Conservation (phyloP, 2,329 filamentous ascomycete species). For the Microdochium bolleyi region DNA sequence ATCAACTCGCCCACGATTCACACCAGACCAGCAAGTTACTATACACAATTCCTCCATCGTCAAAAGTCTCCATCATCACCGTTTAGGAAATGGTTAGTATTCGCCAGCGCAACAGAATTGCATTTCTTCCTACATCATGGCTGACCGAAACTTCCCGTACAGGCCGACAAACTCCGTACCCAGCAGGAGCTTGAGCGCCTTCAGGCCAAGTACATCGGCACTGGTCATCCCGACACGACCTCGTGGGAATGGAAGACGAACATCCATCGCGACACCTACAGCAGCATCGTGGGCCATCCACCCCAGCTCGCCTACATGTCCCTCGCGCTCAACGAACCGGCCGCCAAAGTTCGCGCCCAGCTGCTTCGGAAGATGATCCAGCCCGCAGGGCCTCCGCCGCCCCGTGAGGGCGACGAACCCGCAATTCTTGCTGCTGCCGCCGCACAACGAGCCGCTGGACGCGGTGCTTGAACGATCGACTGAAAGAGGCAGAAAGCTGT, state of each 20-base stretch:
- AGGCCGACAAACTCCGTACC: slow-evolving; percentile 96
- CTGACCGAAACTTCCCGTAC: background rate
- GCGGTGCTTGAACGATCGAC: background rate
- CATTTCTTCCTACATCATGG: background rate
- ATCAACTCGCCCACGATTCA: too few relatives aligned
- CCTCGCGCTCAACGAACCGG: slow-evolving; percentile 78
- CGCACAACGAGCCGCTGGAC: background rate
- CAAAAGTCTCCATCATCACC: too few relatives aligned
- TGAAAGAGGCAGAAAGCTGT: background rate
- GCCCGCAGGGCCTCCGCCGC: slow-evolving; percentile 49
- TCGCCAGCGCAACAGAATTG: too few relatives aligned
- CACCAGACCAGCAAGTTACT: too few relatives aligned
- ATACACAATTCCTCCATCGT: too few relatives aligned
- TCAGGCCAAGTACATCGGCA: slow-evolving; percentile 92
- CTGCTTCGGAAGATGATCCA: slow-evolving; percentile 76
- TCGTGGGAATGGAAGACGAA: slow-evolving; percentile 98
- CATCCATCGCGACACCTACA: slow-evolving; percentile 87
- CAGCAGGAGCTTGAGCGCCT: slow-evolving; percentile 97
- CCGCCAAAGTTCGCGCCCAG: slow-evolving; percentile 69
- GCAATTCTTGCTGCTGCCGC: slow-evolving; percentile 10
- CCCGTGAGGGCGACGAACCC: slow-evolving; percentile 39
- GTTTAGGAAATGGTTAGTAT: too few relatives aligned
- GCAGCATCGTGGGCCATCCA: slow-evolving; percentile 83
- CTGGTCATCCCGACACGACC: slow-evolving; percentile 91
- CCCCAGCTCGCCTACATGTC: slow-evolving; percentile 83